Evolutionary conservation across 495 filamentous ascomycete genomes (phyloP).

Genomic region (Pyrenula aspistea): DNA sequence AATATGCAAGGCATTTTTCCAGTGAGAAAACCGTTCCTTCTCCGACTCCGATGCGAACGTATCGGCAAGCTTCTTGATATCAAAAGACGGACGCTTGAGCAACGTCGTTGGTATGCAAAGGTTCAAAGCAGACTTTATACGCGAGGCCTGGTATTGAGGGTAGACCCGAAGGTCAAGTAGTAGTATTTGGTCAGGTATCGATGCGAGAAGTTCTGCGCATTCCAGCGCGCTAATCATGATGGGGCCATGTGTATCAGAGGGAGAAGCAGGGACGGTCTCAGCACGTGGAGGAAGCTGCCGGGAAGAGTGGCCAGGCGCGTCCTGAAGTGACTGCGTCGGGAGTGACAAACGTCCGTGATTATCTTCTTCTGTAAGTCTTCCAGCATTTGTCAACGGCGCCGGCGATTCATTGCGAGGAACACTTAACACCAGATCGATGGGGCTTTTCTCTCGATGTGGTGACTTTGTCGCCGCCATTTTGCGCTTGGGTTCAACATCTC

Average conservation of each 20-base stretch:
- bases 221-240: slow-evolving; percentile 50
- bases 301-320: slow-evolving; percentile 6
- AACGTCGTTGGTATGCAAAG: slow-evolving; percentile 93
- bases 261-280: slow-evolving; percentile 41
- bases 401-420: slow-evolving; percentile 24
- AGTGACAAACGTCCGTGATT: slow-evolving; percentile 38
- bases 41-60: slow-evolving; percentile 73
- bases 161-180: slow-evolving; percentile 84
- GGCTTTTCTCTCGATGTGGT: not conserved
- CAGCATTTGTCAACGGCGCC: slow-evolving; percentile 18
- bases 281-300: slow-evolving; percentile 28
- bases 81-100: slow-evolving; percentile 82
- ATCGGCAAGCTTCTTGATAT: slow-evolving; percentile 75
- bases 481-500: not conserved
- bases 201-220: slow-evolving; percentile 54
- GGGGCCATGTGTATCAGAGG: slow-evolving; percentile 25
- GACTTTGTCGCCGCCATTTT: not conserved
- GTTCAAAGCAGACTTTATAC: slow-evolving; percentile 71
- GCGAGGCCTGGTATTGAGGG: slow-evolving; percentile 63
- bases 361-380: slow-evolving; percentile 23
- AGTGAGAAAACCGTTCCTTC: slow-evolving; percentile 60
- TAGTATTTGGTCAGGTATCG: slow-evolving; percentile 43
- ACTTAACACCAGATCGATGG: slow-evolving; percentile 15
- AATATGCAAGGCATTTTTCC: slow-evolving; percentile 62
- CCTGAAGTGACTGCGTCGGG: slow-evolving; percentile 18